Conservation (phyloP, 371 early-diverging fungal species). For the Quaeritorhiza haematococci region DNA sequence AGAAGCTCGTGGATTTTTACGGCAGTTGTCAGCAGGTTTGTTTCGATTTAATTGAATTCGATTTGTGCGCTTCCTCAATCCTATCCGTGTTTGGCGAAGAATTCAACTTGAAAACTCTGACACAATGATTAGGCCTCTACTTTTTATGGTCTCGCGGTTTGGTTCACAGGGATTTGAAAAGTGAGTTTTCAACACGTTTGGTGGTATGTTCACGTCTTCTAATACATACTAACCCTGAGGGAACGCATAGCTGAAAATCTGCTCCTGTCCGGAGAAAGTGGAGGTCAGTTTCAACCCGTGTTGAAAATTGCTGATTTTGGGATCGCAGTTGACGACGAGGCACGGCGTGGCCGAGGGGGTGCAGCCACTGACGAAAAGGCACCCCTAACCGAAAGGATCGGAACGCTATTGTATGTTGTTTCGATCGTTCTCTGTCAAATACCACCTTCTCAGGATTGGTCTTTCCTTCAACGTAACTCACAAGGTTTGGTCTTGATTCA, state of each 20-base stretch:
- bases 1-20: constrained; percentile 14
- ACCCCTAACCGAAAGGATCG: constrained; percentile 11
- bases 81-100: no score
- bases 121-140: constrained; percentile 8
- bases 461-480: no score
- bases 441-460: no score
- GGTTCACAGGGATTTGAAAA: constrained; percentile 23
- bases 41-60: not conserved
- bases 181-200: constrained; percentile 1
- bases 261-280: constrained; percentile 8
- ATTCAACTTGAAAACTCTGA: not conserved
- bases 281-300: not conserved
- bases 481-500: no score
- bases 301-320: constrained; percentile 30
- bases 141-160: constrained; percentile 8
- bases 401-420: constrained; percentile 10
- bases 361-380: no score
- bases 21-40: constrained; percentile 16
- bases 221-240: no score
- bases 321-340: constrained; percentile 10
- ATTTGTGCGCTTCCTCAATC: no score
- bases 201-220: not conserved
- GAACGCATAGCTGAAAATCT: constrained; percentile 22
- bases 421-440: no score
- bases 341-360: no score